Conservation (phyloP, 2,329 filamentous ascomycete species). For the Monosporascus sp. region DNA sequence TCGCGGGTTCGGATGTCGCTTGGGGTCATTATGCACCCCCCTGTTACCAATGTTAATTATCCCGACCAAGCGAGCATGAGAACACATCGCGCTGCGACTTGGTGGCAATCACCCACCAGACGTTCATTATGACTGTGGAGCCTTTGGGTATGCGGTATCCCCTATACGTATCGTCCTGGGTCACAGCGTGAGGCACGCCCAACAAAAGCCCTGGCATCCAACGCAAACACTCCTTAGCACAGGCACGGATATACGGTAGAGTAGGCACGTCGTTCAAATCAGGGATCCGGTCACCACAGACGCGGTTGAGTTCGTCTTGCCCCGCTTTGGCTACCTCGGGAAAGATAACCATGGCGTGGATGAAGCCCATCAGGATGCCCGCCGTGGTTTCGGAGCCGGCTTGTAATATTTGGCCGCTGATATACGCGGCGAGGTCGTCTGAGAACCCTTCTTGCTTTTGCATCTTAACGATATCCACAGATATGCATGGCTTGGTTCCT, state of each 20-base stretch:
- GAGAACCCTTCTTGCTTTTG: slow-evolving; percentile 25
- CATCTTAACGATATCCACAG: slow-evolving; percentile 16
- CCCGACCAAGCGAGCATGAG: no score
- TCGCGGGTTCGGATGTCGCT: slow-evolving; percentile 30
- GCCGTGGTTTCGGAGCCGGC: slow-evolving; percentile 38
- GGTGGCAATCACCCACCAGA: slow-evolving; percentile 35
- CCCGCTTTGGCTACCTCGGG: slow-evolving; percentile 43
- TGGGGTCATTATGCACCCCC: slow-evolving; percentile 38
- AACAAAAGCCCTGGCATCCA: slow-evolving; percentile 38
- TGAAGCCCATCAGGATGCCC: slow-evolving; percentile 39
- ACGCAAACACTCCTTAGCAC: slow-evolving; percentile 50
- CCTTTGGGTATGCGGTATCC: slow-evolving; percentile 40
- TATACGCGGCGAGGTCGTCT: slow-evolving; percentile 29
- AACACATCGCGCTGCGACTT: no score
- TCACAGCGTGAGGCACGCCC: slow-evolving; percentile 41
- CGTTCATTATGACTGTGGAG: slow-evolving; percentile 39
- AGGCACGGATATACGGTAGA: slow-evolving; percentile 47
- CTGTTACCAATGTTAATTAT: no score
- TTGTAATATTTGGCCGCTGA: slow-evolving; percentile 20
- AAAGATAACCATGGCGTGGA: slow-evolving; percentile 43
- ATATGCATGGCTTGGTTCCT: slow-evolving; percentile 22
- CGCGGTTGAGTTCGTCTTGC: slow-evolving; percentile 49
- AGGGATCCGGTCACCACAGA: slow-evolving; percentile 47
- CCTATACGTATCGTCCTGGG: slow-evolving; percentile 35
- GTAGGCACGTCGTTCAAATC: slow-evolving; percentile 40